Percentiles rank a stretch among this genome's conserved stretches.
Evolutionary conservation across 2,329 filamentous ascomycete genomes (phyloP).

Genomic region (Colletotrichum orchidophilum): DNA sequence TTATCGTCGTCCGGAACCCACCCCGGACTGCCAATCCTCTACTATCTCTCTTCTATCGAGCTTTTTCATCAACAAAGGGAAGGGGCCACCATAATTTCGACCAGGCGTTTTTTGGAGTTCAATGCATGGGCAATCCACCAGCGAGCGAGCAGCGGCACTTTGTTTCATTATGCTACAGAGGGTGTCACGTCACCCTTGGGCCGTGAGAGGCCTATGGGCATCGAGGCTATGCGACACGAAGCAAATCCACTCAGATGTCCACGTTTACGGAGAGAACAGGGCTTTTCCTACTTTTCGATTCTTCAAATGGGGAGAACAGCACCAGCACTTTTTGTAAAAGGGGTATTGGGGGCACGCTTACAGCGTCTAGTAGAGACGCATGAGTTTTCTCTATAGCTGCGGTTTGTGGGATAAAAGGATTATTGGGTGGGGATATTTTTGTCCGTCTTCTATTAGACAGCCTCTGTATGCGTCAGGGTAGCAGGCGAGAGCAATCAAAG

Average conservation of each 20-base stretch:
- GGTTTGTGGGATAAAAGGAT: constrained; percentile 16
- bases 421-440: constrained; percentile 13
- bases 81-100: constrained; percentile 30
- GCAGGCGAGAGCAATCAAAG: constrained; percentile 30
- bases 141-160: constrained; percentile 33
- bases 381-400: constrained; percentile 9
- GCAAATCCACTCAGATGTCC: not conserved
- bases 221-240: constrained; percentile 5
- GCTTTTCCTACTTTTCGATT: constrained; percentile 14
- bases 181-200: not conserved
- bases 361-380: constrained; percentile 7
- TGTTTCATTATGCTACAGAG: constrained; percentile 23
- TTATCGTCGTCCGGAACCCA: constrained; percentile 9
- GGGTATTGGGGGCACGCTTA: constrained; percentile 15
- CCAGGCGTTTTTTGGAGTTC: constrained; percentile 32
- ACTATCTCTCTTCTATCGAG: constrained; percentile 2
- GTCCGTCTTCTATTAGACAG: constrained; percentile 20
- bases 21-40: not conserved
- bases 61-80: constrained; percentile 8
- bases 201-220: constrained; percentile 12
- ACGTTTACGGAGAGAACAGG: not conserved
- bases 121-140: constrained; percentile 27
- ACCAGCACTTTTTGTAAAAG: constrained; percentile 24
- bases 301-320: constrained; percentile 28
- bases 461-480: constrained; percentile 28